Conservation (phyloP, 345 rosid species). For the Erysimum cheiranthoides region DNA sequence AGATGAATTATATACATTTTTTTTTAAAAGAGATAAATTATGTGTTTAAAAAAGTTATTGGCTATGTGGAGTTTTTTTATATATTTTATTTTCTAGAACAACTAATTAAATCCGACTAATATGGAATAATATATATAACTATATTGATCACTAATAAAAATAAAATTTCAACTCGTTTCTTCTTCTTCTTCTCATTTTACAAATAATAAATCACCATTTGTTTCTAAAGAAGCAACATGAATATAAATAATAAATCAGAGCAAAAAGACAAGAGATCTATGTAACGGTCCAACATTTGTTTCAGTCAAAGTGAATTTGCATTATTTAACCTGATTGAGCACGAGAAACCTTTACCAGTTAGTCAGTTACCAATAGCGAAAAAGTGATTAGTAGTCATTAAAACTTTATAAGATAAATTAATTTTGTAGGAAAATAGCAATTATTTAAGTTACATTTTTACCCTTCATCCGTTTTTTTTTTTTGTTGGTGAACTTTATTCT, state of each 20-base stretch:
- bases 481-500: no score
- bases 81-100: neutral
- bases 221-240: neutral
- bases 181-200: neutral
- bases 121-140: no score
- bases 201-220: neutral
- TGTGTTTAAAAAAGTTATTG: neutral
- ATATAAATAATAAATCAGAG: neutral
- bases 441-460: no score
- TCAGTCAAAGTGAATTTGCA: conserved; percentile 14
- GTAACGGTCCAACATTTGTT: conserved; percentile 32
- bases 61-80: no score
- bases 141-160: neutral
- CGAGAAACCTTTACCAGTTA: conserved; percentile 12
- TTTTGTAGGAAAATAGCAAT: no score
- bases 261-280: neutral
- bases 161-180: neutral
- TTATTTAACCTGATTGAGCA: conserved; percentile 20
- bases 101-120: neutral
- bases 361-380: conserved; percentile 10
- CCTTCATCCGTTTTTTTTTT: no score
- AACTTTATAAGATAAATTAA: no score
- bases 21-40: neutral
- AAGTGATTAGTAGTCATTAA: neutral
- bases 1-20: no score